Base-by-base conservation (phyloP, 148 eudicot genomes). In the Arctostaphylos glauca region DNA sequence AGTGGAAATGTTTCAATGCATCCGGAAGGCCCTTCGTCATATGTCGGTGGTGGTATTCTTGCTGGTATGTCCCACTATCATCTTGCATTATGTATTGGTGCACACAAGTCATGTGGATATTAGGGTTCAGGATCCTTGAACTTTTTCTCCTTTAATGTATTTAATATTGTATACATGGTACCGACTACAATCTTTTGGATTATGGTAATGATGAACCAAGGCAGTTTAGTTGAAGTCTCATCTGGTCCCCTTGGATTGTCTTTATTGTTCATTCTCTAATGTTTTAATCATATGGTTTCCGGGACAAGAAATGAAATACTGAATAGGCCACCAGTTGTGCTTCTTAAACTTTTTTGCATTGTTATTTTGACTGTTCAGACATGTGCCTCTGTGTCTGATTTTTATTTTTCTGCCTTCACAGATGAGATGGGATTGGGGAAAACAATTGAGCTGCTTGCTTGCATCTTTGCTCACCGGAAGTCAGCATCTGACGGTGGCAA, bases 361-460 rank as follows among this genome's bases (percentile, higher is more conserved):
- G 58, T 23, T 49, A 9, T 14, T 50, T 75, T 53, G 46, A 53
- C 23, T 23, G 44, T 15, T 56, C 3, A 21, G 25, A 82, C 66
- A 76, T 6, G n/a, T 78, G 73, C 70, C 52, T 6, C 49, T 44
- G 62, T 81, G 80, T 71, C 76, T 83, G 21, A n/a, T 10, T 44
- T 78, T 68, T 71, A 56, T 25, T 59, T 86, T 59, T 80, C 16
- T 83, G 84, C 76, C 62, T 80, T 76, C 86, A 58, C 91, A 96
- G 99, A 96, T 87, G 99, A 96, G 85, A 96, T 96, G 99, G 99
- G 99, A 53, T 87, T 96, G 86, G 99, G 99, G 54, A 96, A 96
- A 89, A 96, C 99, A 66, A 88, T 96, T 82, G 99, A 96, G 91
- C 91, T 96, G 84, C 96, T 96, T 82, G 97, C 94, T 49, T 96